Evolutionary conservation across 306 rosid species (phyloP).

Genomic region (Trifolium repens): DNA sequence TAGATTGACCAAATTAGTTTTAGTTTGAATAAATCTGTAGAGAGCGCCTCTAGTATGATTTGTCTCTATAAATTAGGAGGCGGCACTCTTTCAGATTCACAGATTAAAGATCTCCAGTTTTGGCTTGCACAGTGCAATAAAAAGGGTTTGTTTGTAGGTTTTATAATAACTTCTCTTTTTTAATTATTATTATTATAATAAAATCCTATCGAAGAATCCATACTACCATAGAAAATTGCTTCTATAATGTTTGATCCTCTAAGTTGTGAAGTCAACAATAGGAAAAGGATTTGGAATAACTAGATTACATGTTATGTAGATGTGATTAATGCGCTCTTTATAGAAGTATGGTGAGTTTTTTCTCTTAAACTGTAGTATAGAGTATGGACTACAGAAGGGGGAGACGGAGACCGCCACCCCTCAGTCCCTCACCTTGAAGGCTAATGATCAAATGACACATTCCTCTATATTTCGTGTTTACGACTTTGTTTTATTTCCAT

Average conservation of each 20-base stretch:
- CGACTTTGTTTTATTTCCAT: too few relatives aligned
- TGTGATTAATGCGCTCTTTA: neutral
- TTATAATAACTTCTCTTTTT: neutral
- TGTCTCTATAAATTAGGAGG: constrained; percentile 35
- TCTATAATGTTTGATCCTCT: constrained; percentile 13
- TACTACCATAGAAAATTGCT: constrained; percentile 5
- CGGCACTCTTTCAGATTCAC: constrained; percentile 33
- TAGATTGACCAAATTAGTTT: constrained; percentile 34
- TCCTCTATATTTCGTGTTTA: too few relatives aligned
- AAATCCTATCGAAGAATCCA: neutral
- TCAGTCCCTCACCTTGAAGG: too few relatives aligned
- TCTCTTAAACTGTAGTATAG: too few relatives aligned
- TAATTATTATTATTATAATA: too few relatives aligned
- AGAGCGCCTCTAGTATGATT: constrained; percentile 16
- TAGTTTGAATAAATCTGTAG: constrained; percentile 33
- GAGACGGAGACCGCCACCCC: too few relatives aligned
- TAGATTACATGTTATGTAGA: neutral
- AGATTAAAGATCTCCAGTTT: constrained; percentile 28
- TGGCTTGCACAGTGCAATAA: constrained; percentile 36
- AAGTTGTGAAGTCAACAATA: neutral
- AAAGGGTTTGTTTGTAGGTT: neutral
- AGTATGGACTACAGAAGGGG: too few relatives aligned
- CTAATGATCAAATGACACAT: too few relatives aligned
- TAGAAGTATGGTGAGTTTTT: neutral
- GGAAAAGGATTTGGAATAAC: neutral